Evolutionary conservation across 768 basidiomycete genomes (phyloP), one percentile per base, ranked within the genome.

Genomic region (Boletus rufocinnamomeus): DNA sequence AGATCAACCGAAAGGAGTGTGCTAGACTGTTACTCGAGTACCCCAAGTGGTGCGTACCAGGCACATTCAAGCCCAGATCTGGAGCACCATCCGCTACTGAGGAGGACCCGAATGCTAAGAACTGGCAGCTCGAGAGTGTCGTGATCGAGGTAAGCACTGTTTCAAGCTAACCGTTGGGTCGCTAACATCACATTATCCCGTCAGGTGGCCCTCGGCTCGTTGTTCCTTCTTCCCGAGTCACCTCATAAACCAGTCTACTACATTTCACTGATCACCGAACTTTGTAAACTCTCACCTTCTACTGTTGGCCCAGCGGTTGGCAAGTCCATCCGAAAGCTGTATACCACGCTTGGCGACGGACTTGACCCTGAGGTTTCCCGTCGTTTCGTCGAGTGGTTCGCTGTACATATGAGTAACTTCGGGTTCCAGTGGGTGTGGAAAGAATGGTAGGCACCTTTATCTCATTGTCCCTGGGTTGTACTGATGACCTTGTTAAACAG

Each of bases 361-460:
- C 77, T 98, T 32, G 96, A 98, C 61, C 84, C 91, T 9, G 95
- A 96, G 59, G 77, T 92, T 52, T 79, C 87, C 2, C 83, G 88
- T 49, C 80, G 93, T 32, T 91, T 95, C 58, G 86, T 91, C 0
- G 95, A 98, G 59, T 99, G 97, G 97, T 97, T 98, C 65, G 83
- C 93, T 2, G 81, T 91, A 2, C 97, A 99, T 67, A 89, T 99
- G 87, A 95, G 93, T 63, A 99, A 99, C 75, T 99, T 98, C 72
- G 89, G 88, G 27, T 99, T 98, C 75, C 87, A 89, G 66, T 98
- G 97, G 97, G 93, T 97, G 16, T 99, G 97, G 97, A 95, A 93
- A 68, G 97, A 98, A 81, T 99, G 97, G 96, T 95, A 52, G 46
- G 86, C 6, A 17, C 27, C 37, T 46, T 40, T 2, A 16, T 21